These are phyloP conservation scores for Bipolaris victoriae DNA, from an alignment of 2,329 filamentous ascomycete species.

Conservation along the genomic window DNA sequence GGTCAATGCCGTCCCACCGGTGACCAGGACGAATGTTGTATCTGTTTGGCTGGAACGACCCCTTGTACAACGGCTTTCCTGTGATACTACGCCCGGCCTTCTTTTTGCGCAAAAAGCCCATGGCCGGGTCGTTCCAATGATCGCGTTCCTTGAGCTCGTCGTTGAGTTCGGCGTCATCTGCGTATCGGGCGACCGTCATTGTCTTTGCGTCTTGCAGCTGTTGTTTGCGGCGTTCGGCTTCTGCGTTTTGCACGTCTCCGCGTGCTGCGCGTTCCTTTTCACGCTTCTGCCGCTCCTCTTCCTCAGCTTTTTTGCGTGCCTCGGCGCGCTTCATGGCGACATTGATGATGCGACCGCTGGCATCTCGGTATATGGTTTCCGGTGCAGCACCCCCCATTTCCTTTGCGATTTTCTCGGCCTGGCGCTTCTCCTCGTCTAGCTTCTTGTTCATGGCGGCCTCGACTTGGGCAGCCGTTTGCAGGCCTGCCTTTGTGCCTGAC, in stretches of 20 bases:
- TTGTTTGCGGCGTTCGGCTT: slow-evolving; percentile 69
- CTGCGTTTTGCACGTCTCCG: slow-evolving; percentile 82
- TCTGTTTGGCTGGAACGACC: slow-evolving; percentile 83
- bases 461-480: slow-evolving; percentile 84
- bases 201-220: slow-evolving; percentile 79
- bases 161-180: slow-evolving; percentile 89
- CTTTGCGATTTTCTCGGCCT: slow-evolving; percentile 50
- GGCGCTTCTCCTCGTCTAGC: slow-evolving; percentile 65
- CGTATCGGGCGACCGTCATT: slow-evolving; percentile 77
- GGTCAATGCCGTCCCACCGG: slow-evolving; percentile 95
- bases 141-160: slow-evolving; percentile 75
- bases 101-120: slow-evolving; percentile 71
- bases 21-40: slow-evolving; percentile 93
- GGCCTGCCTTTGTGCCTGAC: slow-evolving; percentile 82
- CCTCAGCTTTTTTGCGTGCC: slow-evolving; percentile 77
- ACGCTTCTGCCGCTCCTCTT: slow-evolving; percentile 68
- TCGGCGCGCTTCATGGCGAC: slow-evolving; percentile 89
- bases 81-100: slow-evolving; percentile 54
- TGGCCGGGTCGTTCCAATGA: slow-evolving; percentile 95
- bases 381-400: slow-evolving; percentile 49
- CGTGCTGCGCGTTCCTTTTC: slow-evolving; percentile 73
- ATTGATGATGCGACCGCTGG: slow-evolving; percentile 92
- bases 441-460: slow-evolving; percentile 63
- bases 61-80: slow-evolving; percentile 74
- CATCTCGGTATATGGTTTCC: slow-evolving; percentile 94